These are phyloP conservation scores for Colletotrichum chrysophilum DNA, from an alignment of 2,329 filamentous ascomycete genomes.

Conservation along the genomic window DNA sequence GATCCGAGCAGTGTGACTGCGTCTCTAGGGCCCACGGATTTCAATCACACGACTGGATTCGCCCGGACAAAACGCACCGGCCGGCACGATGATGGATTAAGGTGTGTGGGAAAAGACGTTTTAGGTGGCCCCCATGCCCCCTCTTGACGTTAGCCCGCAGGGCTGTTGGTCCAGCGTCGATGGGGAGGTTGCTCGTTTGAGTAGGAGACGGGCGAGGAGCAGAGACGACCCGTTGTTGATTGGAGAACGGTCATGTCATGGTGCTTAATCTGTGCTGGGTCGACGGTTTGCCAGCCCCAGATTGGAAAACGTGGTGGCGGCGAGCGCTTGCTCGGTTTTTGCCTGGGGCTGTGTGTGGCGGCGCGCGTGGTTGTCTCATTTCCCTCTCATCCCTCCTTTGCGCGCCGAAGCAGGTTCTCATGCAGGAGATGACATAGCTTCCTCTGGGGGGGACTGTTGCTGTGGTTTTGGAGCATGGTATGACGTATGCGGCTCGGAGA, in stretches of 20 bases:
- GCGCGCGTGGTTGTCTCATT: conserved; percentile 5
- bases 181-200: neutral
- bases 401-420: conserved; percentile 12
- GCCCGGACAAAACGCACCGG: neutral
- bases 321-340: neutral
- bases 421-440: conserved; percentile 9
- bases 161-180: neutral
- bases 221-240: neutral
- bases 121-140: neutral
- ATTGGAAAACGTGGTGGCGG: conserved; percentile 11
- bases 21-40: neutral
- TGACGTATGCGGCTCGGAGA: conserved; percentile 19
- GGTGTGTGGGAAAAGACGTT: neutral
- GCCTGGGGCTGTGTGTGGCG: neutral
- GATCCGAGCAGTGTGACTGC: neutral
- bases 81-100: neutral
- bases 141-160: conserved; percentile 7
- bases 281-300: neutral
- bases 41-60: conserved; percentile 1
- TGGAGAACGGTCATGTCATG: conserved; percentile 15
- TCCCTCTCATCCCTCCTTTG: neutral
- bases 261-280: neutral
- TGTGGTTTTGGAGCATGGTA: neutral
- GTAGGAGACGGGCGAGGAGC: neutral
- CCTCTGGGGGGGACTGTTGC: neutral